These are phyloP conservation scores for Hypericum androsaemum DNA, from an alignment of 345 rosid genomes.

Conservation along the genomic window DNA sequence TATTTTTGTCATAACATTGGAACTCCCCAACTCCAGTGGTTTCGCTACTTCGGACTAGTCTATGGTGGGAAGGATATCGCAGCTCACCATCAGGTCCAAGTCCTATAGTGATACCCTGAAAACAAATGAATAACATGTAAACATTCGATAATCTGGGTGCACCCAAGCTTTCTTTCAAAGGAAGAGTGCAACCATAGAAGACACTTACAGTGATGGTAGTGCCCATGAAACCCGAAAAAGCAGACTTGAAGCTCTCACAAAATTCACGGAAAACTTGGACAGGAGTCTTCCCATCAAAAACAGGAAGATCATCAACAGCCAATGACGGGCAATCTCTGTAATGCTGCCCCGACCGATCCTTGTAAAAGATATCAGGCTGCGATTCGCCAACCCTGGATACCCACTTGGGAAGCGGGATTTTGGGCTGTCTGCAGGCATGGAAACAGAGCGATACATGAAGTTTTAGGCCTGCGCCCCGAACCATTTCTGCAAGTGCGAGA, in stretches of 20 bases:
- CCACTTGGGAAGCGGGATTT: slow-evolving; percentile 70
- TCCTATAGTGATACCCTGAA: slow-evolving; percentile 75
- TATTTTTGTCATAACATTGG: slow-evolving; percentile 77
- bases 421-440: slow-evolving; percentile 37
- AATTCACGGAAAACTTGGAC: slow-evolving; percentile 58
- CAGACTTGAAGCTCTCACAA: slow-evolving; percentile 70
- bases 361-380: slow-evolving; percentile 41
- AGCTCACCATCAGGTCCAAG: slow-evolving; percentile 88
- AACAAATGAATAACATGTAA: background rate
- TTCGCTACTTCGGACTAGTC: slow-evolving; percentile 12
- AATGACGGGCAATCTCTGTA: slow-evolving; percentile 62
- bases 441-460: slow-evolving; percentile 71
- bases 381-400: slow-evolving; percentile 47
- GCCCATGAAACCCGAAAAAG: slow-evolving; percentile 55
- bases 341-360: slow-evolving; percentile 42
- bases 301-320: slow-evolving; percentile 66
- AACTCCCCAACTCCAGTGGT: slow-evolving; percentile 65
- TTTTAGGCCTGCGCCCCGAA: slow-evolving; percentile 59
- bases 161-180: background rate
- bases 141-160: too few species aligned
- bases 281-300: slow-evolving; percentile 68
- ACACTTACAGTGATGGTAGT: slow-evolving; percentile 58
- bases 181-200: background rate
- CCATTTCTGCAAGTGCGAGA: slow-evolving; percentile 72
- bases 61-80: slow-evolving; percentile 63